These are phyloP conservation scores for Chytriomyces confervae DNA, from an alignment of 192 early-diverging fungal species.

Conservation along the genomic window DNA sequence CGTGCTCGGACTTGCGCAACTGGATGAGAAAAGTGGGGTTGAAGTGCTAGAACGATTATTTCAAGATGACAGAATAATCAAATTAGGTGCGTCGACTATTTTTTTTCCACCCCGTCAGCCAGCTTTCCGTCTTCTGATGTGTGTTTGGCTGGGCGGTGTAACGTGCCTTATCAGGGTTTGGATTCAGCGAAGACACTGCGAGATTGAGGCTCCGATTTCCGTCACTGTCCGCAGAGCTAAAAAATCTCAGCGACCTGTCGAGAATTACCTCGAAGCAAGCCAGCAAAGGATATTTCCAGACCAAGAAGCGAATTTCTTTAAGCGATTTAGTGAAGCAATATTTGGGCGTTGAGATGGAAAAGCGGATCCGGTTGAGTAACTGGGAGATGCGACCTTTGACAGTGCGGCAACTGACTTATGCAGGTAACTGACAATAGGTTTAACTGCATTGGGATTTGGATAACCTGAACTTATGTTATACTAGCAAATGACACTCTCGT, in stretches of 20 bases:
- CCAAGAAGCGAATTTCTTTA: slow-evolving; percentile 12
- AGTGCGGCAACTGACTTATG: slow-evolving; percentile 9
- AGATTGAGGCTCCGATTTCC: slow-evolving; percentile 19
- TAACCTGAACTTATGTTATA: neutral
- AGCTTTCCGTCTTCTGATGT: neutral
- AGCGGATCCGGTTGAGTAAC: slow-evolving; percentile 18
- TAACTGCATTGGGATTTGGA: neutral
- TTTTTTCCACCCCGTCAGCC: neutral
- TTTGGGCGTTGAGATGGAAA: slow-evolving; percentile 17
- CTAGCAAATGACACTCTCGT: slow-evolving; percentile 17
- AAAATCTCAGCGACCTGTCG: slow-evolving; percentile 10
- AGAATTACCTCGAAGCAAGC: slow-evolving; percentile 5
- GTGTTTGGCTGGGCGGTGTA: neutral
- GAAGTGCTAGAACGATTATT: slow-evolving; percentile 2
- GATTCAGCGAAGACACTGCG: slow-evolving; percentile 15
- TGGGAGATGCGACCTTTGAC: slow-evolving; percentile 34
- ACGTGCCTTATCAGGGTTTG: slow-evolving; percentile 2
- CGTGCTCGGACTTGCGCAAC: slow-evolving; percentile 13
- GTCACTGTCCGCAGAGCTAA: neutral
- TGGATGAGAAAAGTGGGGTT: slow-evolving; percentile 2
- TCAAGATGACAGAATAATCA: neutral
- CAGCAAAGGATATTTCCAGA: slow-evolving; percentile 1
- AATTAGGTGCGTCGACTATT: slow-evolving; percentile 6
- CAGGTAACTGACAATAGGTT: neutral
- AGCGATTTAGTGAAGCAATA: slow-evolving; percentile 18